Conservation (phyloP, 2,329 filamentous ascomycete genomes). For the Berkeleyomyces rouxiae region DNA sequence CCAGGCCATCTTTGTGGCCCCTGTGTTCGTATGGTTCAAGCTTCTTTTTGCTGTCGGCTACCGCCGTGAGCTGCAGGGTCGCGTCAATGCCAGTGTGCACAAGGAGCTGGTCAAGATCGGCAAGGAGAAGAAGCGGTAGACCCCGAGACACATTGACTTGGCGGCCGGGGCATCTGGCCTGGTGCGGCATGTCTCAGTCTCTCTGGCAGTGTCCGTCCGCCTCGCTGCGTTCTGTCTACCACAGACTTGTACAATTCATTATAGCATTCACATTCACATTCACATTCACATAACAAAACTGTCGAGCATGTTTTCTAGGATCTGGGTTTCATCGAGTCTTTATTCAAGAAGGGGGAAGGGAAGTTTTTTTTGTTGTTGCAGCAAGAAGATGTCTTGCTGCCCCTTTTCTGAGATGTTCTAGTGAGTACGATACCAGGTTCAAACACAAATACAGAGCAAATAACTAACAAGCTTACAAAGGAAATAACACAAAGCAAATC, state of each 20-base stretch:
- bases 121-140: conserved; percentile 34
- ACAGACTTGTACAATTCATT: not conserved
- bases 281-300: not conserved
- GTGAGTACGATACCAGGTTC: not conserved
- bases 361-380: not conserved
- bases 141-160: not conserved
- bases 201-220: not conserved
- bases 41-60: conserved; percentile 82
- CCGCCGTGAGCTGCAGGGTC: conserved; percentile 66
- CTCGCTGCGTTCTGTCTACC: not conserved
- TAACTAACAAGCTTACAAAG: not conserved
- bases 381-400: not conserved
- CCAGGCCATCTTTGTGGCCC: conserved; percentile 82
- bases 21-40: conserved; percentile 95
- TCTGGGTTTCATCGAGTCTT: not conserved
- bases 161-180: not conserved
- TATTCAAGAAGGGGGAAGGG: not conserved
- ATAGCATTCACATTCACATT: conserved; percentile 1
- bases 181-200: not conserved
- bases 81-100: conserved; percentile 60
- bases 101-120: conserved; percentile 63
- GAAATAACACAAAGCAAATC: not conserved
- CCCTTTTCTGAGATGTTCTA: not conserved
- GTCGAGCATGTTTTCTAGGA: not conserved
- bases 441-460: not conserved